Percentiles rank a stretch among this genome's conserved stretches.
Conservation (phyloP, 768 basidiomycete species). For the Aureoboletus auriporus region DNA sequence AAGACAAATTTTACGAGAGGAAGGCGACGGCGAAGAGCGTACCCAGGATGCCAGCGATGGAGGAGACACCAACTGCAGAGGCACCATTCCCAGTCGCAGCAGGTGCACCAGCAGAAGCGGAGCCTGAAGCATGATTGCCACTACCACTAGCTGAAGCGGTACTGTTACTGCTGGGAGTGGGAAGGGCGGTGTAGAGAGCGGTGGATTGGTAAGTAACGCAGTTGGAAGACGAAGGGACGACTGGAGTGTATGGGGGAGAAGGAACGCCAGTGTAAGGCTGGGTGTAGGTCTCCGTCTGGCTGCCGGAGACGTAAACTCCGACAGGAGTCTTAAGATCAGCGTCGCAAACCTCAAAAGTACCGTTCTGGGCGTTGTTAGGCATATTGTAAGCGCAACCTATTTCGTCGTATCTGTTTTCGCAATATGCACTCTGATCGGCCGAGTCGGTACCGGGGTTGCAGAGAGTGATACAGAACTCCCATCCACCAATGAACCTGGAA, state of each 20-base stretch:
- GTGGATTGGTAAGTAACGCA: slow-evolving; percentile 37
- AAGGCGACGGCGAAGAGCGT: slow-evolving; percentile 34
- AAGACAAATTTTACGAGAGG: slow-evolving; percentile 28
- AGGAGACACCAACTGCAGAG: slow-evolving; percentile 27
- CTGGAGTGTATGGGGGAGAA: slow-evolving; percentile 38
- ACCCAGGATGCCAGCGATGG: slow-evolving; percentile 31
- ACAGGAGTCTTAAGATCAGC: slow-evolving; percentile 61
- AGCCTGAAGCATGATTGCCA: slow-evolving; percentile 8
- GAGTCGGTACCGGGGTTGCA: slow-evolving; percentile 55
- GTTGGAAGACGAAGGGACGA: slow-evolving; percentile 40
- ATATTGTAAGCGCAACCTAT: slow-evolving; percentile 74
- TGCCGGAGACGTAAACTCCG: slow-evolving; percentile 44
- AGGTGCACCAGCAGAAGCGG: slow-evolving; percentile 13
- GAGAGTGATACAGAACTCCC: slow-evolving; percentile 63
- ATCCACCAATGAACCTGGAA: slow-evolving; percentile 59
- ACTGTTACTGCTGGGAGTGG: slow-evolving; percentile 2
- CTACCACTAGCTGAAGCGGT: slow-evolving; percentile 3
- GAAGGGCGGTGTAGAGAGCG: slow-evolving; percentile 32
- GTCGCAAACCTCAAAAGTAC: slow-evolving; percentile 61
- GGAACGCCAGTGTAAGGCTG: slow-evolving; percentile 37
- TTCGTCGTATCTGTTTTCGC: slow-evolving; percentile 70
- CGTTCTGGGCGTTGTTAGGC: slow-evolving; percentile 55
- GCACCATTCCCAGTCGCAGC: slow-evolving; percentile 20
- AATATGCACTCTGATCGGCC: slow-evolving; percentile 40
- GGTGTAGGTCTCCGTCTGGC: slow-evolving; percentile 39